Conservation (phyloP, 805 yeast species). For the Myxozyma geophila region DNA sequence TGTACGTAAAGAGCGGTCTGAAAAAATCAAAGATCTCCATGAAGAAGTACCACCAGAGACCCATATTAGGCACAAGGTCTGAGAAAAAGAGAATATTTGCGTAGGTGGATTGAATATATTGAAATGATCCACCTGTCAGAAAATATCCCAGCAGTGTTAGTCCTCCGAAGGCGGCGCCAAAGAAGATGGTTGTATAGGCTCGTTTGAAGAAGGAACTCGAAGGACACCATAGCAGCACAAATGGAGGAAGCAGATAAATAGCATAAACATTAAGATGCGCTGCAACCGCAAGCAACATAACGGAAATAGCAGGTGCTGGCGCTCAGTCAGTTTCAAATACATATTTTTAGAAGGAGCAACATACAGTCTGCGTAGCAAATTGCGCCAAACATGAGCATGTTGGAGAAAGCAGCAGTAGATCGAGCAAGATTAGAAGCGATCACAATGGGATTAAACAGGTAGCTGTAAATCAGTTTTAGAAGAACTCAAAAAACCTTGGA, state of each 20-base stretch:
- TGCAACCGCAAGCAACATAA: conserved; percentile 63
- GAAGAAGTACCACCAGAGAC: conserved; percentile 98
- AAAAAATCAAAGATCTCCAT: conserved; percentile 93
- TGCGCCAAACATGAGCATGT: conserved; percentile 58
- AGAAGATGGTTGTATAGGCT: conserved; percentile 3
- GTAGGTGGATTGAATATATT: conserved; percentile 60
- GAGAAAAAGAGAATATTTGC: conserved; percentile 57
- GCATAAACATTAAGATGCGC: conserved; percentile 69
- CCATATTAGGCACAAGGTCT: conserved; percentile 86
- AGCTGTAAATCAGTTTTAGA: conserved; percentile 41
- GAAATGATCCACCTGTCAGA: conserved; percentile 40
- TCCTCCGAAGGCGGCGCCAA: conserved; percentile 16
- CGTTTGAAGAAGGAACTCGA: neutral
- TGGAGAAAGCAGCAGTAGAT: conserved; percentile 66
- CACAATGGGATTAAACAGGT: conserved; percentile 80
- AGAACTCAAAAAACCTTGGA: neutral
- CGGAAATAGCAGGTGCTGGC: conserved; percentile 45
- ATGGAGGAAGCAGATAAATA: conserved; percentile 61
- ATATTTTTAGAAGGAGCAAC: neutral
- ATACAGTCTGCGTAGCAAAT: conserved; percentile 48
- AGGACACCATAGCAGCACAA: conserved; percentile 39
- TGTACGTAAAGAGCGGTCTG: conserved; percentile 77
- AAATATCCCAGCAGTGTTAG: conserved; percentile 40
- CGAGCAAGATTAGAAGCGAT: conserved; percentile 68
- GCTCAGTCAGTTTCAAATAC: too few species aligned